Base-by-base conservation (phyloP, 1,139 yeast genomes). In the Keqinozyma sinolaborantium region DNA sequence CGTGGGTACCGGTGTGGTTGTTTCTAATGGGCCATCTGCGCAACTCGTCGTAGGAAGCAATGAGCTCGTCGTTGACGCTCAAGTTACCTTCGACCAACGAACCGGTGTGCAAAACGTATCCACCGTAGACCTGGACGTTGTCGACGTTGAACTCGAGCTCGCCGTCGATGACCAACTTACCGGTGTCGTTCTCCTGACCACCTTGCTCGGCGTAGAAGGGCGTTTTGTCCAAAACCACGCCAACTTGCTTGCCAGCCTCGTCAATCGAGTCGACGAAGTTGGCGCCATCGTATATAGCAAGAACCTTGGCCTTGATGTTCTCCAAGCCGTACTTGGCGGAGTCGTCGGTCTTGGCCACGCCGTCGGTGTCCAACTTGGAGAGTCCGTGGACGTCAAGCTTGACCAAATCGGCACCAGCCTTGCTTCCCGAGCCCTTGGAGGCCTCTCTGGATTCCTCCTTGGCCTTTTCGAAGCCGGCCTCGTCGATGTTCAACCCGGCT, bases 201-300 rank as follows among this genome's bases (percentile, higher is more conserved):
- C 99, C 99, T 64, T 86, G 95, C 65, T 92, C 99, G 31, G 98
- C 97, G 54, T 92, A 92, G 64, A 92, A 87, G 55, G 95, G 94
- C 23, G 97, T 85, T 60, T 77, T 82, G 60, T 92, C 95, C 40
- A 92, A 72, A 34, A 92, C 59, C 34, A 92, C 63, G 56, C 98
- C 98, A 43, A 75, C 65, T 54, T 83, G 87, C 47, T 72, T 68
- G 29, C 71, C 62, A 15, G 63, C 42, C 29, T 60, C 65, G 35
- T 63, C 70, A 30, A 72, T 59, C 19, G 59, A 36, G 30, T 61
- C 58, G 31, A 77, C 78, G 48, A 88, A 87, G 30, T 68, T 61
- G 30, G 74, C 60, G 31, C 88, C 90, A 44, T 78, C 74, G 53
- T 81, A 83, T 38, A 94, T 74, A 30, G 84, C 87, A 47, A 84